phyloP scores from a whole-genome alignment of 345 rosid species.

The Moricandia arvensis region DNA sequence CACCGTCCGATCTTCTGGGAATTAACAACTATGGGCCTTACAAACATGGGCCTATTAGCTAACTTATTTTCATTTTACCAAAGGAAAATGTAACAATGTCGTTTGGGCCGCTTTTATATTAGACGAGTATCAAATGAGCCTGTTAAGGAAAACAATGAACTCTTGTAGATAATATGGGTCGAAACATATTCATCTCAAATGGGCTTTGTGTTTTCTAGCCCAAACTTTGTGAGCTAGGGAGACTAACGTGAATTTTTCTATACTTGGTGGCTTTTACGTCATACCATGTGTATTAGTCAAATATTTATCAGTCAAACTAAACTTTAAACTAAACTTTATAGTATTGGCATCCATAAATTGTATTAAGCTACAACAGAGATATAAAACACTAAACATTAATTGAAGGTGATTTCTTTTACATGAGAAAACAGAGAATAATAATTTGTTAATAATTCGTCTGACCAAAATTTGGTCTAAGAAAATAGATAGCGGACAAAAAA shows the following conservation, averaged over 20 bases:
- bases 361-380: not conserved
- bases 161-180: not conserved
- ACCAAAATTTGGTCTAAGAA: too few relatives aligned
- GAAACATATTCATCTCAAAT: not conserved
- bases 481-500: too few relatives aligned
- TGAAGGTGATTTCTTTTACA: not conserved
- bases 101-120: not conserved
- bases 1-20: slow-evolving; percentile 7
- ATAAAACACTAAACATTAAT: not conserved
- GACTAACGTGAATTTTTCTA: not conserved
- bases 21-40: not conserved
- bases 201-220: not conserved
- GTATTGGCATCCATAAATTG: not conserved
- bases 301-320: not conserved
- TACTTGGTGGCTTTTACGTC: not conserved
- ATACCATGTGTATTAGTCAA: not conserved
- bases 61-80: not conserved
- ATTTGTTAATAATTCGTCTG: too few relatives aligned
- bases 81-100: not conserved
- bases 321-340: too few relatives aligned
- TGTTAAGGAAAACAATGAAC: not conserved
- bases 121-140: too few relatives aligned
- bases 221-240: not conserved
- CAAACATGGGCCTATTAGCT: not conserved
- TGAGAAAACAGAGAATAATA: not conserved